A percentile compares a stretch with the other conserved stretches of the same genome.
Evolutionary conservation across 2,329 filamentous ascomycete species (phyloP).

Genomic region (Botrytis tulipae): DNA sequence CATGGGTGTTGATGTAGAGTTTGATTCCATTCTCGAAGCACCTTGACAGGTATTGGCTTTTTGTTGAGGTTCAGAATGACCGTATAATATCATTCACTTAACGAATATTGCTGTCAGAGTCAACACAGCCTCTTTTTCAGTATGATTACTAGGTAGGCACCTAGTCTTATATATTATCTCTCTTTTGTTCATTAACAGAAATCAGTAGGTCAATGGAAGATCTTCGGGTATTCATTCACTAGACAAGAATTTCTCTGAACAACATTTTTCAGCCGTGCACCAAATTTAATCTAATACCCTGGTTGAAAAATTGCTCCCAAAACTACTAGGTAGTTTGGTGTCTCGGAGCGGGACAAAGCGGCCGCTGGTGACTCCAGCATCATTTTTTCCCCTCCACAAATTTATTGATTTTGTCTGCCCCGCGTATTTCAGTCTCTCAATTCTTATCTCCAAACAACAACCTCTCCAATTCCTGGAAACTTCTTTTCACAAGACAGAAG

Average conservation of each 20-base stretch:
- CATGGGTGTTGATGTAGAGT: not conserved
- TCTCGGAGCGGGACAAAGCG: conserved; percentile 2
- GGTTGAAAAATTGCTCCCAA: not conserved
- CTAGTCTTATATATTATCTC: not conserved
- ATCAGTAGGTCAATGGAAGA: not conserved
- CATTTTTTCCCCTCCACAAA: conserved; percentile 8
- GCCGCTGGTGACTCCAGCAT: not conserved
- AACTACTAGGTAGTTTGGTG: not conserved
- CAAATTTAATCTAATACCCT: not conserved
- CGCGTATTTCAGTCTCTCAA: not conserved
- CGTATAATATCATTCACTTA: not conserved
- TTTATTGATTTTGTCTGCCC: conserved; percentile 2
- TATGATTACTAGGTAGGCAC: not conserved
- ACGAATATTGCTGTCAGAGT: too few relatives aligned
- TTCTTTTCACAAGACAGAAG: not conserved
- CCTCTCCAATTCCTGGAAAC: not conserved
- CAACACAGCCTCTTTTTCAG: not conserved
- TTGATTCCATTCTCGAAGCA: not conserved
- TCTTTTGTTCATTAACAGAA: not conserved
- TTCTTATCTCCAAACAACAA: not conserved
- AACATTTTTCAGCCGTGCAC: not conserved
- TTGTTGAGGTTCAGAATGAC: not conserved
- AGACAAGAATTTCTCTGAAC: not conserved
- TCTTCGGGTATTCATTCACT: not conserved
- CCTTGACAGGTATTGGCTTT: not conserved